Percentiles rank a stretch among this genome's conserved stretches.
Conservation (phyloP, 148 eudicot genomes). For the Rhododendron kiyosumense region DNA sequence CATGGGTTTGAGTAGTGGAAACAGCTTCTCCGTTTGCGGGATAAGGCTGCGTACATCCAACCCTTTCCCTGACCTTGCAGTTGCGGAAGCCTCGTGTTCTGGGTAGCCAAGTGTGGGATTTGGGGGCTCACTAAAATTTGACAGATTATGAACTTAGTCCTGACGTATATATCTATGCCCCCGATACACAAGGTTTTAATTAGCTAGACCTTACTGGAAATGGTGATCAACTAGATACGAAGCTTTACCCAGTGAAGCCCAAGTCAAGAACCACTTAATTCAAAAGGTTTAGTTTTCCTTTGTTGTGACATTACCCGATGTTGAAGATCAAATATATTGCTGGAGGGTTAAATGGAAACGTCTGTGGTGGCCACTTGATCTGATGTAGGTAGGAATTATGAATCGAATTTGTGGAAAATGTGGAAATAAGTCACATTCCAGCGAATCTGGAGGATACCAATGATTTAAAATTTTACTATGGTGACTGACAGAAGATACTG, state of each 20-base stretch:
- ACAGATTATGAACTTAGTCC: not conserved
- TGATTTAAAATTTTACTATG: not conserved
- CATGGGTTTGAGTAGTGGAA: not conserved
- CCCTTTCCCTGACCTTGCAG: not conserved
- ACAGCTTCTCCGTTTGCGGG: not conserved
- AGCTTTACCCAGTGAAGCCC: not conserved
- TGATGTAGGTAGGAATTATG: not conserved
- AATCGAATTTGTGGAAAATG: not conserved
- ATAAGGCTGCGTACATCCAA: not conserved
- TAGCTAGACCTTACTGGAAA: not conserved
- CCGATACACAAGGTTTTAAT: not conserved
- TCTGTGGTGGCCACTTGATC: not conserved
- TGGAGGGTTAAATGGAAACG: not conserved
- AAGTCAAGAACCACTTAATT: not conserved
- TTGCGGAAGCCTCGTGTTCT: not conserved
- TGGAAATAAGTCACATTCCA: not conserved
- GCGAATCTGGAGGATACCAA: not conserved
- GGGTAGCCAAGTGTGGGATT: not conserved
- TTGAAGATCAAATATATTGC: not conserved
- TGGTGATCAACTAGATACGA: not conserved
- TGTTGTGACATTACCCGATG: not conserved
- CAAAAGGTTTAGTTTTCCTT: not conserved
- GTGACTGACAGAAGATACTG: not conserved
- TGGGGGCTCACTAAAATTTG: not conserved
- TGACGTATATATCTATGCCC: not conserved